Evolutionary conservation across 495 filamentous ascomycete species (phyloP).

Genomic region (Trichoderma reesei): DNA sequence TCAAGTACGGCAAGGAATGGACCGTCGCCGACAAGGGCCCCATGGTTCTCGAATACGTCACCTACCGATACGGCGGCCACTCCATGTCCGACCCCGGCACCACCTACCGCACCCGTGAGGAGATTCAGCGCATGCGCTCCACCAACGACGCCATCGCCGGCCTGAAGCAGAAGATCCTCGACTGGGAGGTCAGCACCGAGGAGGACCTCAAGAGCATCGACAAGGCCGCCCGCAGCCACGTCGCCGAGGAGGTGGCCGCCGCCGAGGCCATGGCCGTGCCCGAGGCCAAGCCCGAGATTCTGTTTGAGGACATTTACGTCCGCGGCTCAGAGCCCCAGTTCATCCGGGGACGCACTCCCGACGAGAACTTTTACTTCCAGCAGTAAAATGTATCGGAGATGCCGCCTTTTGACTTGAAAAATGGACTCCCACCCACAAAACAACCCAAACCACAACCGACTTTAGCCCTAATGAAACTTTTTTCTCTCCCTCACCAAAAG

Average conservation of each 20-base stretch:
- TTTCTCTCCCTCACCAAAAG: background rate
- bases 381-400: constrained; percentile 11
- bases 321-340: constrained; percentile 80
- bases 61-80: constrained; percentile 98
- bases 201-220: constrained; percentile 96
- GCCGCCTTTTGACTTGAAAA: background rate
- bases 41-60: constrained; percentile 95
- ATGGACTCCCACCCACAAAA: background rate
- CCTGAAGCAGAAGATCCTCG: constrained; percentile 92
- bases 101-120: constrained; percentile 97
- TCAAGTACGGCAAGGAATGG: constrained; percentile 83
- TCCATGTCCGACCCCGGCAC: constrained; percentile 99
- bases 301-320: constrained; percentile 98
- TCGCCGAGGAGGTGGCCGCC: constrained; percentile 82
- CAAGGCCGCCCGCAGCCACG: constrained; percentile 73
- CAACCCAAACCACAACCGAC: background rate
- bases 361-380: constrained; percentile 84
- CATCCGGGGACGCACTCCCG: constrained; percentile 78
- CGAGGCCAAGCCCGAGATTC: constrained; percentile 62
- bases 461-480: background rate
- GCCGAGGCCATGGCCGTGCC: constrained; percentile 81
- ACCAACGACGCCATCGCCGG: constrained; percentile 98
- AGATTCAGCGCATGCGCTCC: constrained; percentile 97
- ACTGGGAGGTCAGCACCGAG: constrained; percentile 85
- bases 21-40: constrained; percentile 74